phyloP scores from a whole-genome alignment of 2,329 filamentous ascomycete genomes.

The Sclerotinia spermophila region DNA sequence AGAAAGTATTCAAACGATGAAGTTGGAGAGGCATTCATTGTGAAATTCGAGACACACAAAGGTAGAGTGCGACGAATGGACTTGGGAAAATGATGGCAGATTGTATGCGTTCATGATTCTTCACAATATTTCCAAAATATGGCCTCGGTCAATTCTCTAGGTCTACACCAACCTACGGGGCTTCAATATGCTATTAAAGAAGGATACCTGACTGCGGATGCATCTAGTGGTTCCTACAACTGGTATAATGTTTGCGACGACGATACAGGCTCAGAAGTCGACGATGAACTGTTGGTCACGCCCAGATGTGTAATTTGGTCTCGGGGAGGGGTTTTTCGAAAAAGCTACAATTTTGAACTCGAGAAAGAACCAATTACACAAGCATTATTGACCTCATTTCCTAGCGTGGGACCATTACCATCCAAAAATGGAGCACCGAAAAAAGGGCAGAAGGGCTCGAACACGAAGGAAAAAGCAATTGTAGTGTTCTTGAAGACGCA shows the following conservation, averaged over 20 bases:
- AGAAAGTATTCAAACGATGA: not conserved
- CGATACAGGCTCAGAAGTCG: slow-evolving; percentile 36
- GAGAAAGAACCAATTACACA: slow-evolving; percentile 86
- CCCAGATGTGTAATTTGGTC: slow-evolving; percentile 64
- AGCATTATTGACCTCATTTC: slow-evolving; percentile 81
- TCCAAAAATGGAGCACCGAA: slow-evolving; percentile 25
- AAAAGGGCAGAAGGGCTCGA: slow-evolving; percentile 31
- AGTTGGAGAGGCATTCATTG: not conserved
- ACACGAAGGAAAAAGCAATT: slow-evolving; percentile 58
- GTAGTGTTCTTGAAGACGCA: slow-evolving; percentile 91
- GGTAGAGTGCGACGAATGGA: not conserved
- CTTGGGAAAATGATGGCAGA: slow-evolving; percentile 5
- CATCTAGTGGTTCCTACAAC: slow-evolving; percentile 62
- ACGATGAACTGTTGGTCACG: slow-evolving; percentile 37
- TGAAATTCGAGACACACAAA: not conserved
- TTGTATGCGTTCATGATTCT: slow-evolving; percentile 24
- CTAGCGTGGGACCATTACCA: slow-evolving; percentile 38
- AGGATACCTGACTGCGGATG: slow-evolving; percentile 66
- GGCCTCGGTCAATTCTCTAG: slow-evolving; percentile 87
- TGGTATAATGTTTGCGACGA: slow-evolving; percentile 65
- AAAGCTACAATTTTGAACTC: slow-evolving; percentile 79
- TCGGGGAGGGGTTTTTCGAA: slow-evolving; percentile 76
- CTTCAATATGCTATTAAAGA: slow-evolving; percentile 81
- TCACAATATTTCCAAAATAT: slow-evolving; percentile 47
- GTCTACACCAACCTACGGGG: slow-evolving; percentile 82